Conservation (phyloP, 352 stramenopile genomes). For the Globisporangium perplexum region DNA sequence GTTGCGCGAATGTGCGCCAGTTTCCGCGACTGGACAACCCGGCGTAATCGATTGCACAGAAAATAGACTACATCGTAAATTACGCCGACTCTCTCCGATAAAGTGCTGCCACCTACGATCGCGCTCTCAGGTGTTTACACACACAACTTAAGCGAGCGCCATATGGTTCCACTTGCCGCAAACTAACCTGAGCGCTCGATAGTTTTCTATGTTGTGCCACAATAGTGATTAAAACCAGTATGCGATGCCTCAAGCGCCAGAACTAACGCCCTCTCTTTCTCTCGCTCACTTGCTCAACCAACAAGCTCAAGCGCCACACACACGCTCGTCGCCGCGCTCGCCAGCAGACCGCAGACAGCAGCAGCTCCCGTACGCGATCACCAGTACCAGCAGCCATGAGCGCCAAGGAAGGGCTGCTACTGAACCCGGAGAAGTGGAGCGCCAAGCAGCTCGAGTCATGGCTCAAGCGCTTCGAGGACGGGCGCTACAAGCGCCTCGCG, state of each 20-base stretch:
- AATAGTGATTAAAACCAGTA: not conserved
- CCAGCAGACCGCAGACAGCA: no score
- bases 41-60: not conserved
- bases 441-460: constrained; percentile 73
- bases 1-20: no score
- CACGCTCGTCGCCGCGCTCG: no score
- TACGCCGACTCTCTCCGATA: not conserved
- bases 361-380: not conserved
- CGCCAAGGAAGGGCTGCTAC: constrained; percentile 83
- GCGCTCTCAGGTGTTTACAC: not conserved
- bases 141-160: not conserved
- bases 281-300: no score
- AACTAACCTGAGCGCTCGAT: not conserved
- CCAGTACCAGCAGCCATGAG: constrained; percentile 60
- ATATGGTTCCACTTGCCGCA: not conserved
- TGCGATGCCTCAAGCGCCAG: not conserved
- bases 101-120: not conserved
- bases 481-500: constrained; percentile 55
- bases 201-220: not conserved
- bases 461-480: constrained; percentile 68
- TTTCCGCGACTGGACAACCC: no score
- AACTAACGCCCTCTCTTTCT: no score
- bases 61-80: no score
- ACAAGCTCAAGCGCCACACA: no score
- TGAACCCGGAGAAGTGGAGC: constrained; percentile 80